Base-by-base conservation (phyloP, 169 alveolate genomes). In the Plasmodium inui region DNA sequence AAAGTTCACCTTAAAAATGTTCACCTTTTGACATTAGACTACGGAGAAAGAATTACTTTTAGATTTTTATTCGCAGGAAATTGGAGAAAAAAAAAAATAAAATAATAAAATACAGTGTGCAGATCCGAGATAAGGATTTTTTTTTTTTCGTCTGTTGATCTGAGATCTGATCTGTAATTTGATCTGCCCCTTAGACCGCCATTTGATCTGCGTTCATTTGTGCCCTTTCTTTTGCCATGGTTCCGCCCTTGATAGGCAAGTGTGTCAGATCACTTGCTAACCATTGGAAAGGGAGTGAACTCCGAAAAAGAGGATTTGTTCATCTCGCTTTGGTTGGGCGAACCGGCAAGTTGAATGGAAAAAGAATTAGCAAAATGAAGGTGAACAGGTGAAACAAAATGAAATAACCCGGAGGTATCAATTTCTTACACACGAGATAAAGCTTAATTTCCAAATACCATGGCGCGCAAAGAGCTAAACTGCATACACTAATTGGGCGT, bases 61-160 rank as follows among this genome's bases (percentile, higher is more conserved):
- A 19, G 55, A 17, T 22, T 41, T 78, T 41, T 37, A 79, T 79
- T 41, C 17, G 39, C 2, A 9, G 30, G 55, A 79, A 37, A 22
- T 44, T 32, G n/a, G 70, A 50, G 70, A 41, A 22, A 79, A 79
- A 79, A 79, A 79, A 41, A 79, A 79, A 50, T 12, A 12, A 46
- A 46, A 46, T 46, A 46, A 10, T 9, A 50, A 79, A 19, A 37
- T 41, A 30, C 84, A 22, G 50, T 37, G 84, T 44, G 84, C 55
- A n/a, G 72, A 79, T 39, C 84, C 72, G 84, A 79, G 84, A 79
- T 41, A 41, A 14, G 26, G 14, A 12, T 79, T 79, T 79, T 79
- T 79, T 79, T 79, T 78, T 79, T 17, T 14, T 79, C 61, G 39
- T 22, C 73, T 79, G 34, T 30, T 41, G 26, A 14, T 79, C 30